These are phyloP conservation scores for Phytophthora palmivora DNA, from an alignment of 352 stramenopile genomes.

Conservation along the genomic window DNA sequence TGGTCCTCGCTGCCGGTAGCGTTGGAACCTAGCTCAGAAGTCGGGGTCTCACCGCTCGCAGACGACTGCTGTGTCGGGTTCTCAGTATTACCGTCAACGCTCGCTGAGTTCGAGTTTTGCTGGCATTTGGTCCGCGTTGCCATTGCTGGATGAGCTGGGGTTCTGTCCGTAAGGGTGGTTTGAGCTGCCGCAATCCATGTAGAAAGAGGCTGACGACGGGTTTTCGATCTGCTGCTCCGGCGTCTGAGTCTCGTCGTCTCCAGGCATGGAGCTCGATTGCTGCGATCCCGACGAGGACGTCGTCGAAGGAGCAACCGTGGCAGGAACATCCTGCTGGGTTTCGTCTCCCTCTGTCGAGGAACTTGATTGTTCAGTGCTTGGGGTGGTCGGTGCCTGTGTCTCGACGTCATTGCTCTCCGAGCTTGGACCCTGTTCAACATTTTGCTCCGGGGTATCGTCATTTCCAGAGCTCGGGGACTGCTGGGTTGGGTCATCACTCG, in stretches of 20 bases:
- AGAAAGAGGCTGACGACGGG: conserved; percentile 1
- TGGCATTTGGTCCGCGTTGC: background rate
- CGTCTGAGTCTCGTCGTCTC: conserved; percentile 1
- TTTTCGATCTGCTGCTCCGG: background rate
- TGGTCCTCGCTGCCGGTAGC: background rate
- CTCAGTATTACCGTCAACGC: conserved; percentile 3
- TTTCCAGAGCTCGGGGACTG: conserved; percentile 9
- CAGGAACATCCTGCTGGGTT: conserved; percentile 18
- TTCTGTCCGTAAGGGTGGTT: conserved; percentile 1
- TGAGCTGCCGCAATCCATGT: conserved; percentile 2
- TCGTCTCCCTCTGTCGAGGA: conserved; percentile 13
- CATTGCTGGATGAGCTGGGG: background rate
- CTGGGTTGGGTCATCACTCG: conserved; percentile 8
- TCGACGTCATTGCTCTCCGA: conserved; percentile 5
- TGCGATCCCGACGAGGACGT: conserved; percentile 3
- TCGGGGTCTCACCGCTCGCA: conserved; percentile 1
- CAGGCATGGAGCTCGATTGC: conserved; percentile 4
- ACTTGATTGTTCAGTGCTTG: conserved; percentile 5
- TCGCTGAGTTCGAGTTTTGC: conserved; percentile 1
- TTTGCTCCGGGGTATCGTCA: conserved; percentile 13
- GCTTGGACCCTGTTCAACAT: background rate
- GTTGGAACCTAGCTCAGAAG: conserved; percentile 4
- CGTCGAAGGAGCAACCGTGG: conserved; percentile 12
- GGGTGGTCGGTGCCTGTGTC: conserved; percentile 11
- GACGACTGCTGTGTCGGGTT: conserved; percentile 4